Evolutionary conservation across 2,329 filamentous ascomycete genomes (phyloP).

Genomic region (Colletotrichum plurivorum): DNA sequence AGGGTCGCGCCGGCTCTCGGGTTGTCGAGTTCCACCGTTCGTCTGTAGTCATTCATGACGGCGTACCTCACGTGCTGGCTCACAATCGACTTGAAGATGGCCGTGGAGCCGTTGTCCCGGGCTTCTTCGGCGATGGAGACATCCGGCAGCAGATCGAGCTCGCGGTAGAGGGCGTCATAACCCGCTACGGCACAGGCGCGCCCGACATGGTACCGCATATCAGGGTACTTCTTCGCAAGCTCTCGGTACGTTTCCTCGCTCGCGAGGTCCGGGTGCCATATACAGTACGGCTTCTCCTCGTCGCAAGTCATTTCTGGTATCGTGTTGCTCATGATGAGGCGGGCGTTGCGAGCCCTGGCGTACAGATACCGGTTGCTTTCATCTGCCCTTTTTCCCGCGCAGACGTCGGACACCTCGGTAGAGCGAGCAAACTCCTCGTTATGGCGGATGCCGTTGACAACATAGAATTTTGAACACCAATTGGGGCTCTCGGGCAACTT

Average conservation of each 20-base stretch:
- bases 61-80: constrained; percentile 44
- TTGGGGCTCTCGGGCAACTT: too few relatives aligned
- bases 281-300: constrained; percentile 52
- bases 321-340: constrained; percentile 49
- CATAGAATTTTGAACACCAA: neutral
- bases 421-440: neutral
- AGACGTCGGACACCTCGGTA: fast-evolving
- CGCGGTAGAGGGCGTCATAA: constrained; percentile 51
- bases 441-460: neutral
- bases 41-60: constrained; percentile 55
- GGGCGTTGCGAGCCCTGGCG: constrained; percentile 13
- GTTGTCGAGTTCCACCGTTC: neutral
- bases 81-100: constrained; percentile 52
- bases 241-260: constrained; percentile 53
- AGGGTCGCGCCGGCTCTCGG: neutral
- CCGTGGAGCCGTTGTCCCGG: constrained; percentile 43
- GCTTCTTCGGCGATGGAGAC: constrained; percentile 55
- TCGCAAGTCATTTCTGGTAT: constrained; percentile 45
- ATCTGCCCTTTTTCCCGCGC: neutral
- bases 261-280: constrained; percentile 57
- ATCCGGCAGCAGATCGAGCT: constrained; percentile 54
- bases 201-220: constrained; percentile 54
- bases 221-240: constrained; percentile 49
- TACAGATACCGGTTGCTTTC: neutral
- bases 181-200: constrained; percentile 56